These are phyloP conservation scores for Chloris gayana DNA, from an alignment of 176 grass and related monocot species.

Conservation along the genomic window DNA sequence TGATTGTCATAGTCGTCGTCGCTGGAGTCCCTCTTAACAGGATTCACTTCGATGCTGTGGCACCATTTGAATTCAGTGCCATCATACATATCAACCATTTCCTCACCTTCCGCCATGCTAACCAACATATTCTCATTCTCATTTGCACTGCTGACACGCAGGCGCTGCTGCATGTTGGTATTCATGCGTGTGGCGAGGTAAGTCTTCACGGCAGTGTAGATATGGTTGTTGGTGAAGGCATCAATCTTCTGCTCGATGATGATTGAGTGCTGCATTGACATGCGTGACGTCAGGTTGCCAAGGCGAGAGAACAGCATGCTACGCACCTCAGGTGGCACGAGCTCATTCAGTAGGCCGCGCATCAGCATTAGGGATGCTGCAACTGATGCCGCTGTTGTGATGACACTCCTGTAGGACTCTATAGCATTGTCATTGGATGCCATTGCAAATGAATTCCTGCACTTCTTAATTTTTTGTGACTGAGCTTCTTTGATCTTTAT, in stretches of 20 bases:
- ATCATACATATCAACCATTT: conserved; percentile 61
- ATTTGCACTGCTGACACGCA: conserved; percentile 46
- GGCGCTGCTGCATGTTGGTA: conserved; percentile 41
- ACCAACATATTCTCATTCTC: conserved; percentile 51
- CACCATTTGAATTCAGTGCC: conserved; percentile 49
- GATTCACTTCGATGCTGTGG: conserved; percentile 10
- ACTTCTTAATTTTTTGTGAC: not conserved
- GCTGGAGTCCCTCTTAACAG: not conserved
- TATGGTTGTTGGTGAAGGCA: conserved; percentile 42
- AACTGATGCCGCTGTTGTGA: conserved; percentile 45
- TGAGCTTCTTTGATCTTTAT: not conserved
- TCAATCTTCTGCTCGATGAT: conserved; percentile 64
- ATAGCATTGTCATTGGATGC: conserved; percentile 43
- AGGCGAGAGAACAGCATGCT: conserved; percentile 32
- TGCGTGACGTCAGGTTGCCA: conserved; percentile 31
- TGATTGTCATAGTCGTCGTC: not conserved
- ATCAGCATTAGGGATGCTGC: conserved; percentile 49
- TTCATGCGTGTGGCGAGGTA: conserved; percentile 58
- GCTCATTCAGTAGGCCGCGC: conserved; percentile 43
- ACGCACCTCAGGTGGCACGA: conserved; percentile 44
- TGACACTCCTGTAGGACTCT: conserved; percentile 39
- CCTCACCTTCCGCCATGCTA: conserved; percentile 59
- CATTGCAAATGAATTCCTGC: conserved; percentile 33
- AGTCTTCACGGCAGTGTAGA: conserved; percentile 50
- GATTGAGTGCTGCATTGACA: conserved; percentile 48